Conservation (phyloP, 305 asterid genomes). For the Fraxinus angustifolia region DNA sequence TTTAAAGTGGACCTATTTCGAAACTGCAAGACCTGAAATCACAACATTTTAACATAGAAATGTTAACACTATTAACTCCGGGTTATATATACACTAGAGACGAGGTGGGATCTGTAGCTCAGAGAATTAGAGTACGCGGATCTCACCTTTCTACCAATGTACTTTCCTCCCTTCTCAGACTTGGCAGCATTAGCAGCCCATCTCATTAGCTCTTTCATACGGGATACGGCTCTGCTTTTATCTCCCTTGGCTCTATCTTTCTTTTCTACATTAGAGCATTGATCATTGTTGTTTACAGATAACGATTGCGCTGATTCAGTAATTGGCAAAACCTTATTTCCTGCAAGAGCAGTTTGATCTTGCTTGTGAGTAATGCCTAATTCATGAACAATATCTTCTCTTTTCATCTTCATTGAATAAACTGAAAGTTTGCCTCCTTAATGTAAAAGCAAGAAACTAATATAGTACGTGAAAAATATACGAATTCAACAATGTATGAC, state of each 20-base stretch:
- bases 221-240: conserved; percentile 33
- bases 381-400: conserved; percentile 24
- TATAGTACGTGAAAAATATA: neutral
- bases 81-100: neutral
- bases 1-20: conserved; percentile 25
- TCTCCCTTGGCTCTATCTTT: conserved; percentile 25
- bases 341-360: conserved; percentile 14
- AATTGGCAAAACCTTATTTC: conserved; percentile 39
- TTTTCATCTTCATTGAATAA: conserved; percentile 35
- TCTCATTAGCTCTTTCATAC: conserved; percentile 47
- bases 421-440: neutral
- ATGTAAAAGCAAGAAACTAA: neutral
- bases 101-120: neutral
- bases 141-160: conserved; percentile 33
- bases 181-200: conserved; percentile 50
- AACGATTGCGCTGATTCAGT: conserved; percentile 16
- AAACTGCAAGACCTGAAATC: conserved; percentile 30
- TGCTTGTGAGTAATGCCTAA: conserved; percentile 24
- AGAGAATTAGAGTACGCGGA: neutral
- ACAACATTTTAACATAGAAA: neutral
- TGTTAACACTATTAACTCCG: neutral
- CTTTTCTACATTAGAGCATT: conserved; percentile 8
- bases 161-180: conserved; percentile 39
- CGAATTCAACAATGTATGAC: neutral
- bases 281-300: conserved; percentile 18